phyloP scores from a whole-genome alignment of 495 filamentous ascomycete species.

The Pseudoneurospora amorphoporcata region DNA sequence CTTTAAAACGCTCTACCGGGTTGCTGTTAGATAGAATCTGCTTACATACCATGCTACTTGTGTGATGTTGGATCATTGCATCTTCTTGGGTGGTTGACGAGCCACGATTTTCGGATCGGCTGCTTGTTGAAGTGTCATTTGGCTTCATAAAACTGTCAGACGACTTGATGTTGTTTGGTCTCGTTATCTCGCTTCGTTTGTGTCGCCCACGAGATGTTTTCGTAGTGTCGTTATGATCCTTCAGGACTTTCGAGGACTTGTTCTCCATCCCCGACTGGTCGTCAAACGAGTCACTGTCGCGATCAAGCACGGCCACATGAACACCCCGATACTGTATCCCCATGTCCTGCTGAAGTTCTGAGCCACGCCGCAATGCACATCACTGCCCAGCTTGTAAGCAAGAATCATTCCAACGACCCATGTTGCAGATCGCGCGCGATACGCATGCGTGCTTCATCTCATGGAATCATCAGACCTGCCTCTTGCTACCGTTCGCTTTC shows the following conservation, averaged over 20 bases:
- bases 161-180: too few species aligned
- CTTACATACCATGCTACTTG: conserved; percentile 22
- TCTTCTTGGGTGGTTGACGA: not conserved
- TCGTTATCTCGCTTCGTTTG: too few species aligned
- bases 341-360: not conserved
- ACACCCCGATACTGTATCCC: not conserved
- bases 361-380: not conserved
- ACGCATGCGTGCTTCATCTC: not conserved
- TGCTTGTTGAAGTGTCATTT: not conserved
- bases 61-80: not conserved
- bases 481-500: not conserved
- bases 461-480: not conserved
- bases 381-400: not conserved
- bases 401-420: not conserved
- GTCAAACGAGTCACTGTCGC: not conserved
- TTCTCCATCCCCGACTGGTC: not conserved
- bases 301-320: not conserved
- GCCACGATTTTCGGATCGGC: too few species aligned
- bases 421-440: not conserved
- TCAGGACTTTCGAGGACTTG: not conserved
- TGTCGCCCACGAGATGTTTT: not conserved
- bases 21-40: conserved; percentile 45
- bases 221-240: not conserved
- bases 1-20: conserved; percentile 26
- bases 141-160: too few species aligned